phyloP scores from a whole-genome alignment of 768 basidiomycete species.

The Tylopilus rubrobrunneus region DNA sequence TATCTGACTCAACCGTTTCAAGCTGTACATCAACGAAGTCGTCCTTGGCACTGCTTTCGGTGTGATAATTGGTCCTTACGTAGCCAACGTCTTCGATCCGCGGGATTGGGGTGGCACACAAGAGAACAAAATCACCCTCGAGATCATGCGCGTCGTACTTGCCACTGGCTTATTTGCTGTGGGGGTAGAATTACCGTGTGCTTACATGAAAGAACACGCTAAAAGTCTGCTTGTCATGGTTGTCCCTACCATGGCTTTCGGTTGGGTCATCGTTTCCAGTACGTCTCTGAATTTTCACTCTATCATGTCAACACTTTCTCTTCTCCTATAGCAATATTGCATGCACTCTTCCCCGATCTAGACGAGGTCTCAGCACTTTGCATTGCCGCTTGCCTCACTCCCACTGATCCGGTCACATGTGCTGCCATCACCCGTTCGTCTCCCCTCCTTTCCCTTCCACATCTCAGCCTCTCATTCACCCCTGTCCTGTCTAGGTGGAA shows the following conservation, averaged over 20 bases:
- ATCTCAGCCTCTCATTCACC: background rate
- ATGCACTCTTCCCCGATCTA: conserved; percentile 66
- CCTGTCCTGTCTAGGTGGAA: conserved; percentile 48
- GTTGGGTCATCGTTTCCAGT: conserved; percentile 78
- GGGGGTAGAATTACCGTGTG: conserved; percentile 86
- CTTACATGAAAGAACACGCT: conserved; percentile 79
- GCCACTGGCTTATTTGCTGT: conserved; percentile 92
- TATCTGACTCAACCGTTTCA: background rate
- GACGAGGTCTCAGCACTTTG: conserved; percentile 74
- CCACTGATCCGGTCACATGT: conserved; percentile 93
- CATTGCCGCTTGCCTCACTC: conserved; percentile 86
- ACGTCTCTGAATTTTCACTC: conserved; percentile 14
- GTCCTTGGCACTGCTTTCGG: conserved; percentile 78
- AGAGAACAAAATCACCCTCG: conserved; percentile 67
- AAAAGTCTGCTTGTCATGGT: conserved; percentile 67
- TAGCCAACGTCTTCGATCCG: conserved; percentile 70
- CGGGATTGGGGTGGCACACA: conserved; percentile 64
- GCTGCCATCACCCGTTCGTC: conserved; percentile 69
- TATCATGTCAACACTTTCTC: background rate
- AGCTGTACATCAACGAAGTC: conserved; percentile 92
- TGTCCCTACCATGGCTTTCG: conserved; percentile 80
- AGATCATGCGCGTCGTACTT: conserved; percentile 84
- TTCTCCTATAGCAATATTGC: conserved; percentile 54
- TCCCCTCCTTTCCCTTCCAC: background rate
- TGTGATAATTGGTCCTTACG: conserved; percentile 65